phyloP scores from a whole-genome alignment of 2,329 filamentous ascomycete genomes.

The Orbilia quercus region DNA sequence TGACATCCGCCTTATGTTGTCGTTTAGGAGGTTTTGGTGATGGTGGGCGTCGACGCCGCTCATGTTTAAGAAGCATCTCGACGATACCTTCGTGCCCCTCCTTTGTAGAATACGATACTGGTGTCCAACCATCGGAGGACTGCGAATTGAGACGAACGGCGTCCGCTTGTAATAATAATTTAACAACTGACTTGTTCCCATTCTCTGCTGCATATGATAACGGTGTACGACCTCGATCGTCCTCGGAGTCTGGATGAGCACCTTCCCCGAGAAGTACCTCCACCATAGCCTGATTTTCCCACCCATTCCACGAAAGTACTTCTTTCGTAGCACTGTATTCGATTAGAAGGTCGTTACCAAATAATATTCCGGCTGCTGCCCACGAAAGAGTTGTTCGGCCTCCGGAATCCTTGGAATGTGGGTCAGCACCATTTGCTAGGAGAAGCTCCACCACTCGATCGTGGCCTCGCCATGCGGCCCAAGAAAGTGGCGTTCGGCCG shows the following conservation, averaged over 20 bases:
- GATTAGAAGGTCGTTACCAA: no score
- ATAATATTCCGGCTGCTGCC: neutral
- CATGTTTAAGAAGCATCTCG: neutral
- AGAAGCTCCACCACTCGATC: no score
- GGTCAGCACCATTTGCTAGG: neutral
- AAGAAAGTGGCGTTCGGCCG: conserved; percentile 7
- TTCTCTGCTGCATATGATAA: conserved; percentile 50
- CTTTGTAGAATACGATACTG: neutral
- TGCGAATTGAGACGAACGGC: neutral
- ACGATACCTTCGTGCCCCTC: neutral
- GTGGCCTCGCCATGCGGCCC: neutral
- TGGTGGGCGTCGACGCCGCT: neutral
- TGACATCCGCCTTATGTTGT: no score
- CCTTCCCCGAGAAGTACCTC: neutral
- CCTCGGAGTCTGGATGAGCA: neutral
- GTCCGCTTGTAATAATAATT: neutral
- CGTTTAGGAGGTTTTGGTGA: no score
- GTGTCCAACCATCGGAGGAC: neutral
- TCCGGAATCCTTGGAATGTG: no score
- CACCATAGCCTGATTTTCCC: no score
- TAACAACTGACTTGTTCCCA: neutral
- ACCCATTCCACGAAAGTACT: conserved; percentile 48
- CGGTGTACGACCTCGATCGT: neutral
- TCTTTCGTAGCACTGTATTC: neutral
- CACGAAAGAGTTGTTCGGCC: neutral